Evolutionary conservation across 2,329 filamentous ascomycete genomes (phyloP).

Genomic region (Trichoderma sp.): DNA sequence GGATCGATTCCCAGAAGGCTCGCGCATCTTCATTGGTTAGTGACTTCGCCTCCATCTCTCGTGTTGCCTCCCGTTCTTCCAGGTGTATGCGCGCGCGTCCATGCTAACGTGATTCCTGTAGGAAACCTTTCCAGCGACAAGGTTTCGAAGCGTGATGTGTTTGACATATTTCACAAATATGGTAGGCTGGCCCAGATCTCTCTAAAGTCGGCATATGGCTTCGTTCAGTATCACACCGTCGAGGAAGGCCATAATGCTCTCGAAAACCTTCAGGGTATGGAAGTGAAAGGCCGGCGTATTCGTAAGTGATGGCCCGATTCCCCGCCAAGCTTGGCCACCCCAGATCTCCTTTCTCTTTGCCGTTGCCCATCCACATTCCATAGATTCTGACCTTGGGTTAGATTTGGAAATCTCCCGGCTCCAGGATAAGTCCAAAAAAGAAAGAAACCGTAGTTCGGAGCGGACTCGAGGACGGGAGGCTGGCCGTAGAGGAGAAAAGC

Average conservation of each 20-base stretch:
- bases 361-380: neutral
- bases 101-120: slow-evolving; percentile 44
- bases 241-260: slow-evolving; percentile 75
- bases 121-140: slow-evolving; percentile 92
- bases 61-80: slow-evolving; percentile 28
- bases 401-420: slow-evolving; percentile 89
- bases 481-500: slow-evolving; percentile 49
- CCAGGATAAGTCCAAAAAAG: slow-evolving; percentile 72
- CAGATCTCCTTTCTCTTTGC: neutral
- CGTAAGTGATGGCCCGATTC: slow-evolving; percentile 63
- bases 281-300: slow-evolving; percentile 87
- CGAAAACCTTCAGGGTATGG: slow-evolving; percentile 74
- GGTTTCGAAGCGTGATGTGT: slow-evolving; percentile 91
- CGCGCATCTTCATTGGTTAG: slow-evolving; percentile 79
- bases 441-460: slow-evolving; percentile 62
- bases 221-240: slow-evolving; percentile 86
- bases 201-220: slow-evolving; percentile 95
- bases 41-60: slow-evolving; percentile 30
- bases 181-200: slow-evolving; percentile 91
- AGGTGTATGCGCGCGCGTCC: slow-evolving; percentile 27
- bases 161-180: slow-evolving; percentile 83
- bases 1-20: slow-evolving; percentile 78
- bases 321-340: neutral
- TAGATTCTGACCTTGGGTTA: slow-evolving; percentile 45
- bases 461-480: slow-evolving; percentile 51